Evolutionary conservation across 1,284 basidiomycete species (phyloP).

Genomic region (Porogramme epimiltina): DNA sequence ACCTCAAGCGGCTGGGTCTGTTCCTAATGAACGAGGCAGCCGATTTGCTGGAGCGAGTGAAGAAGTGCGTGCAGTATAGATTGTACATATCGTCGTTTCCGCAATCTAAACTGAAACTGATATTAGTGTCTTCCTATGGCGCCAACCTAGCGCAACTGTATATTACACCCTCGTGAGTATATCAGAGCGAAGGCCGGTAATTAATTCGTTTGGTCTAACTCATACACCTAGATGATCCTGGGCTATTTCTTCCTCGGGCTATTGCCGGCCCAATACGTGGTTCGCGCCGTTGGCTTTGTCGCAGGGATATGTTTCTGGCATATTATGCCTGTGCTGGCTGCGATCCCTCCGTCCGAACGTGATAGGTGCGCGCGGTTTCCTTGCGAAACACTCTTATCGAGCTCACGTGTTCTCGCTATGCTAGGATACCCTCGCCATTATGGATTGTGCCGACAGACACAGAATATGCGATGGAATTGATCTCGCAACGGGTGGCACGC

Average conservation of each 20-base stretch:
- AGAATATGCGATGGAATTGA: conserved; percentile 68
- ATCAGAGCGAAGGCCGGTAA: too few relatives aligned
- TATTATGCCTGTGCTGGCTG: conserved; percentile 53
- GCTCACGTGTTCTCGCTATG: too few relatives aligned
- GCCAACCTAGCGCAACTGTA: conserved; percentile 49
- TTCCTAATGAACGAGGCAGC: conserved; percentile 47
- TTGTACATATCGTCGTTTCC: background rate
- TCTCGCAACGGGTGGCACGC: conserved; percentile 57
- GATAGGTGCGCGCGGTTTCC: conserved; percentile 39
- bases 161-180: conserved; percentile 51
- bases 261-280: conserved; percentile 51
- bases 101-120: background rate
- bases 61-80: conserved; percentile 53
- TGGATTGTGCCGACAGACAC: conserved; percentile 61
- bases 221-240: conserved; percentile 32
- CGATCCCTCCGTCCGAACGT: conserved; percentile 48
- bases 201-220: too few relatives aligned
- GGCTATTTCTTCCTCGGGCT: conserved; percentile 43
- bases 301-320: conserved; percentile 66
- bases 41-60: conserved; percentile 66
- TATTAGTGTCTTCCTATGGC: conserved; percentile 66
- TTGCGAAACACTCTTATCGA: background rate
- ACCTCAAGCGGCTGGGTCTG: conserved; percentile 46
- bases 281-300: conserved; percentile 47
- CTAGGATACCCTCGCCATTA: conserved; percentile 47